phyloP scores from a whole-genome alignment of 345 rosid species.

The Reutealis trisperma region DNA sequence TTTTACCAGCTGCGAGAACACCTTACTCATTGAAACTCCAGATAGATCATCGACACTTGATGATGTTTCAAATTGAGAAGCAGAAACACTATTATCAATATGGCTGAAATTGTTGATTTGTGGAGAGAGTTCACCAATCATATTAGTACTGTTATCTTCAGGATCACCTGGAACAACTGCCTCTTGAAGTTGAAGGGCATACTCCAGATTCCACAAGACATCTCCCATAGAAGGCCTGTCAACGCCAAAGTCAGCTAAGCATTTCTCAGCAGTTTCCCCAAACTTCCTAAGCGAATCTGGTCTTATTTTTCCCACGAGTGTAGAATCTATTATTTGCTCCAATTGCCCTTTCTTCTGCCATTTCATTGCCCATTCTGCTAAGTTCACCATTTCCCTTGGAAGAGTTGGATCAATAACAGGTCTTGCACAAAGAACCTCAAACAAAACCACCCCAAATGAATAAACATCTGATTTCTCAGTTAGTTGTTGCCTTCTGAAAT shows the following conservation, averaged over 20 bases:
- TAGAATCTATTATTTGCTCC: constrained; percentile 70
- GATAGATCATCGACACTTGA: constrained; percentile 54
- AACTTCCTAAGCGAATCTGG: constrained; percentile 79
- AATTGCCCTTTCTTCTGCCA: constrained; percentile 85
- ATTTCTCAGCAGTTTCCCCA: constrained; percentile 87
- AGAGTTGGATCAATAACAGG: constrained; percentile 89
- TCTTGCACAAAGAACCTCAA: constrained; percentile 93
- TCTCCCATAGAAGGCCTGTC: constrained; percentile 91
- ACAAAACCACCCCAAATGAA: constrained; percentile 89
- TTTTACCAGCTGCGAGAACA: constrained; percentile 82
- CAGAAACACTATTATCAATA: constrained; percentile 38
- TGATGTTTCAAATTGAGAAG: constrained; percentile 42
- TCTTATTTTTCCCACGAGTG: constrained; percentile 56
- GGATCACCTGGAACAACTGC: constrained; percentile 51
- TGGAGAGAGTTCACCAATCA: constrained; percentile 66
- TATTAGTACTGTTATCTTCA: constrained; percentile 72
- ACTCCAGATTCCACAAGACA: constrained; percentile 89
- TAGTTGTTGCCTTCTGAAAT: constrained; percentile 87
- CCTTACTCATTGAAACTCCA: constrained; percentile 68
- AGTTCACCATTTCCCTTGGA: constrained; percentile 86
- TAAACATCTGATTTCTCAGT: constrained; percentile 89
- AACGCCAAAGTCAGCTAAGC: constrained; percentile 80
- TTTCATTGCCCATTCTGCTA: constrained; percentile 94
- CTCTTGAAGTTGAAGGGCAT: constrained; percentile 82
- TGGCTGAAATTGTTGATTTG: constrained; percentile 53